Conservation (phyloP, 2,329 filamentous ascomycete species). For the Colletotrichum sojae region DNA sequence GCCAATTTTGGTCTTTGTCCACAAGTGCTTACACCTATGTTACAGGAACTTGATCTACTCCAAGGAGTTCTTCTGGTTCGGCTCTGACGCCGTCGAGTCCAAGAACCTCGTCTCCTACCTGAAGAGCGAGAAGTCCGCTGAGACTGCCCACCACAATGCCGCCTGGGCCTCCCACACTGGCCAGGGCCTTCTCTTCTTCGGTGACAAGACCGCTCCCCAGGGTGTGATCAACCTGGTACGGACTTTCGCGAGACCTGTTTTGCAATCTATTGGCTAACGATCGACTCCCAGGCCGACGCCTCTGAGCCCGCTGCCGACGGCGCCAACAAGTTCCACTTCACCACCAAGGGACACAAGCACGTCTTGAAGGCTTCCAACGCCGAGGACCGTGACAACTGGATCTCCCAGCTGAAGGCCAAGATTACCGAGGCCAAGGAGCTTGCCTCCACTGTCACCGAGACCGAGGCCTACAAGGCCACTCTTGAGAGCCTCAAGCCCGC, state of each 20-base stretch:
- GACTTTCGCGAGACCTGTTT: slow-evolving; percentile 30
- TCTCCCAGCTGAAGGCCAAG: slow-evolving; percentile 85
- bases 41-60: slow-evolving; percentile 86
- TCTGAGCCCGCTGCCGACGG: slow-evolving; percentile 83
- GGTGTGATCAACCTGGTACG: slow-evolving; percentile 90
- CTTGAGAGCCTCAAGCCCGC: slow-evolving; percentile 77
- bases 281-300: slow-evolving; percentile 65
- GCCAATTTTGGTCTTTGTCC: no score
- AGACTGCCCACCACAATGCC: slow-evolving; percentile 81
- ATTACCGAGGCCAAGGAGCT: slow-evolving; percentile 88
- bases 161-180: slow-evolving; percentile 95
- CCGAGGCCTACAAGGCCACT: slow-evolving; percentile 90
- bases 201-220: slow-evolving; percentile 85
- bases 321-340: slow-evolving; percentile 86
- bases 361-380: slow-evolving; percentile 85
- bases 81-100: slow-evolving; percentile 78
- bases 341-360: slow-evolving; percentile 90
- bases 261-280: slow-evolving; percentile 47
- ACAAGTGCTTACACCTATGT: slow-evolving; percentile 43
- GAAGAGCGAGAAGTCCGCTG: slow-evolving; percentile 87
- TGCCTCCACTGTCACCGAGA: slow-evolving; percentile 79
- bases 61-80: slow-evolving; percentile 95
- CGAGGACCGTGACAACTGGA: slow-evolving; percentile 93
- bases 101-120: slow-evolving; percentile 84
- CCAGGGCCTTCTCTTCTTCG: slow-evolving; percentile 94